phyloP scores from a whole-genome alignment of 768 basidiomycete species.

The Termitomyces sp. region DNA sequence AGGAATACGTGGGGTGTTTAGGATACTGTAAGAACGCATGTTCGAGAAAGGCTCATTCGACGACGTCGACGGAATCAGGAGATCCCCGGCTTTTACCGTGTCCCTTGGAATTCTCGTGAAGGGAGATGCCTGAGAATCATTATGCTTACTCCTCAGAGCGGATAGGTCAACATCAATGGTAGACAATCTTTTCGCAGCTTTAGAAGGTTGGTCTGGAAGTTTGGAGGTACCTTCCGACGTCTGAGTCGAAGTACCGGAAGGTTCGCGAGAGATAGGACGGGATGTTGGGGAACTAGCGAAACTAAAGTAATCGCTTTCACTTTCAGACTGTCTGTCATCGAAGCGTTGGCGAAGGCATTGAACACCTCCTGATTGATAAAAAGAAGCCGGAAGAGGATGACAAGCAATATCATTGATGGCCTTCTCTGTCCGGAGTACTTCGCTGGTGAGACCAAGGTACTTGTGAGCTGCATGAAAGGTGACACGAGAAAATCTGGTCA shows the following conservation, averaged over 20 bases:
- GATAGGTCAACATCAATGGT: slow-evolving; percentile 1
- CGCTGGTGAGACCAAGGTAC: slow-evolving; percentile 91
- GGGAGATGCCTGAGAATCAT: slow-evolving; percentile 13
- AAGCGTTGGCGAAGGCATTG: slow-evolving; percentile 90
- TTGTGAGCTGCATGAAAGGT: slow-evolving; percentile 97
- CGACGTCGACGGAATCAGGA: slow-evolving; percentile 54
- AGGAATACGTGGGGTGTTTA: slow-evolving; percentile 44
- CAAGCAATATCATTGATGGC: slow-evolving; percentile 97
- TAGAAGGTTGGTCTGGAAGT: slow-evolving; percentile 15
- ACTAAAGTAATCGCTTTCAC: slow-evolving; percentile 57
- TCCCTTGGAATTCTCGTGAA: slow-evolving; percentile 38
- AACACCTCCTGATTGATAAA: slow-evolving; percentile 91
- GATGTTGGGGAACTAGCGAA: slow-evolving; percentile 24
- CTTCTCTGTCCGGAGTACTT: slow-evolving; percentile 94
- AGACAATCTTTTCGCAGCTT: slow-evolving; percentile 6
- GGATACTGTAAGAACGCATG: slow-evolving; percentile 42
- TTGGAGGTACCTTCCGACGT: slow-evolving; percentile 10
- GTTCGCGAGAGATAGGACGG: slow-evolving; percentile 16
- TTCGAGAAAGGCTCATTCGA: slow-evolving; percentile 41
- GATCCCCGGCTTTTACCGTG: slow-evolving; percentile 72
- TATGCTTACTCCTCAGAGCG: slow-evolving; percentile 2
- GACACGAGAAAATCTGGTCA: slow-evolving; percentile 94
- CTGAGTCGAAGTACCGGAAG: slow-evolving; percentile 15
- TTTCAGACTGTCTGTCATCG: slow-evolving; percentile 50
- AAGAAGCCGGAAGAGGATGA: slow-evolving; percentile 85